Evolutionary conservation across 352 stramenopile genomes (phyloP).

Genomic region (Globisporangium recalcitrans): DNA sequence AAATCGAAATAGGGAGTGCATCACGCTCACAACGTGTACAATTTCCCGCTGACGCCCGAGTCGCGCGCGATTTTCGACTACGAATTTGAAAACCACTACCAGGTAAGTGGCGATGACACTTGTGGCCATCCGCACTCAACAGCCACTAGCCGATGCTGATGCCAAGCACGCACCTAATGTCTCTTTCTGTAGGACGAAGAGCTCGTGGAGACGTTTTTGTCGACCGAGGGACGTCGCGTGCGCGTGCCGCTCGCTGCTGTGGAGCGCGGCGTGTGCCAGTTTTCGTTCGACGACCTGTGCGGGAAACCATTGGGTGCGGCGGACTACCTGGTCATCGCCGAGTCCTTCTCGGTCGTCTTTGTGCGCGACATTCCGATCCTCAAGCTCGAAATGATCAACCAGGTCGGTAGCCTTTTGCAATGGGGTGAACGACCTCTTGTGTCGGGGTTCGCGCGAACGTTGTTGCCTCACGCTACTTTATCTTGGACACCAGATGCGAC

Average conservation of each 20-base stretch:
- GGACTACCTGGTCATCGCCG: slow-evolving; percentile 93
- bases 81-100: slow-evolving; percentile 56
- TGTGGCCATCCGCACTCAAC: not conserved
- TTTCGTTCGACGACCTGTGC: slow-evolving; percentile 96
- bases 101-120: slow-evolving; percentile 18
- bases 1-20: slow-evolving; percentile 21
- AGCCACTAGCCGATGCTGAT: not conserved
- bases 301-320: slow-evolving; percentile 87
- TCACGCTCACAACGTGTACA: slow-evolving; percentile 72
- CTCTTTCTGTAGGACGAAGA: slow-evolving; percentile 28
- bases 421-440: not conserved
- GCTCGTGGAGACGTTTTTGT: slow-evolving; percentile 41
- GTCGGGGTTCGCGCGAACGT: slow-evolving; percentile 1
- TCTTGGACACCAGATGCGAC: slow-evolving; percentile 49
- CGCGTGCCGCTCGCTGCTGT: slow-evolving; percentile 53
- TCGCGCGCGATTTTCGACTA: slow-evolving; percentile 57
- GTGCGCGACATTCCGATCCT: slow-evolving; percentile 90
- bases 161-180: not conserved
- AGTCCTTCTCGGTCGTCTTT: slow-evolving; percentile 85
- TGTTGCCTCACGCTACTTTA: not conserved
- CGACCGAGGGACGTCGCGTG: slow-evolving; percentile 66
- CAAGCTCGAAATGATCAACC: slow-evolving; percentile 86
- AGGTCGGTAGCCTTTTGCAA: slow-evolving; percentile 21
- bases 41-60: slow-evolving; percentile 40
- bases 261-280: slow-evolving; percentile 62